These are phyloP conservation scores for Maudiozyma bulderi DNA, from an alignment of 805 yeast species.

Conservation along the genomic window DNA sequence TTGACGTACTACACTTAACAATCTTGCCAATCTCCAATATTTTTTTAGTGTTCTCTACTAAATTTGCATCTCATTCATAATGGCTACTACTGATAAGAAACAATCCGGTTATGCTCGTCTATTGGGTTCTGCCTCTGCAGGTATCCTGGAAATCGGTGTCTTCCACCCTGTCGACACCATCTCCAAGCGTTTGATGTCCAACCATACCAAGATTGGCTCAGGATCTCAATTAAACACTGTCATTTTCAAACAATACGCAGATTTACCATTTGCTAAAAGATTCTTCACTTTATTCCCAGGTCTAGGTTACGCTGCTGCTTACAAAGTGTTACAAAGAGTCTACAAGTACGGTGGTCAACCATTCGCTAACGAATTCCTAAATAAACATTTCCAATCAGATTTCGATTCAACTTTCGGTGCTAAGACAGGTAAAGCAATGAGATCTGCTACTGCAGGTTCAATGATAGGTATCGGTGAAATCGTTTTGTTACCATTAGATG, in stretches of 20 bases:
- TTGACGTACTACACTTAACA: no score
- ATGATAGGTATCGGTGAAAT: conserved; percentile 97
- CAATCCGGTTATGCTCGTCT: conserved; percentile 83
- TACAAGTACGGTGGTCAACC: conserved; percentile 99
- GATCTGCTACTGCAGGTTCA: conserved; percentile 97
- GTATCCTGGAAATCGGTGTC: conserved; percentile 90
- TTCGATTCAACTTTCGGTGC: conserved; percentile 78
- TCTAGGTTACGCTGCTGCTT: conserved; percentile 94
- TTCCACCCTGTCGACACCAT: conserved; percentile 99
- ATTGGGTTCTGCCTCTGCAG: conserved; percentile 95
- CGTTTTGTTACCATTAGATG: conserved; percentile 89
- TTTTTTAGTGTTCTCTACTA: no score
- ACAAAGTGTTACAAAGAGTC: conserved; percentile 92
- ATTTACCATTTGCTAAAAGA: conserved; percentile 60
- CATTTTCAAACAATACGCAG: conserved; percentile 75
- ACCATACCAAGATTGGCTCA: conserved; percentile 58
- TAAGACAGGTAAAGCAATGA: conserved; percentile 93
- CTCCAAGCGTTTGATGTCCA: conserved; percentile 89
- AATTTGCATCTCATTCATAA: neutral
- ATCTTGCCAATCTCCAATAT: no score
- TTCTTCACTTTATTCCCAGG: conserved; percentile 89
- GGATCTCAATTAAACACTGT: conserved; percentile 68
- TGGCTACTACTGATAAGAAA: conserved; percentile 49
- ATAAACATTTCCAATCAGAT: conserved; percentile 55
- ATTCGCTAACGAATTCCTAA: conserved; percentile 86